A percentile compares a stretch with the other conserved stretches of the same genome.
phyloP scores from a whole-genome alignment of 1,284 basidiomycete species.

The Chondrostereum purpureum region DNA sequence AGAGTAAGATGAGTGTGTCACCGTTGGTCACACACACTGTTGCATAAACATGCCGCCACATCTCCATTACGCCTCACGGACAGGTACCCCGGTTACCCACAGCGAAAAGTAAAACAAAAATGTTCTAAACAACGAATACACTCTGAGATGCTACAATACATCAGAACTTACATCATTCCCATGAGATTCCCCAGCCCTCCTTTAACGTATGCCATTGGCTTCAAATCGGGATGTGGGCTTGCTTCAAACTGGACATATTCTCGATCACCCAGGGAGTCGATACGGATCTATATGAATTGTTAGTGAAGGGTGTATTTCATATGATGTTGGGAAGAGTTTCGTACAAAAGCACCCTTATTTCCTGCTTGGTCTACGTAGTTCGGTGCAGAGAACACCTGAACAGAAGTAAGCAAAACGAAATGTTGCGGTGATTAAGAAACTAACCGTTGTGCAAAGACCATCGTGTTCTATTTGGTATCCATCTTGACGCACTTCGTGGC shows the following conservation, averaged over 20 bases:
- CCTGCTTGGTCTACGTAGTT: constrained; percentile 82
- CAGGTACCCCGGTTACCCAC: not conserved
- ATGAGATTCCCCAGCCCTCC: constrained; percentile 60
- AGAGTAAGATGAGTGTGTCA: too few species aligned
- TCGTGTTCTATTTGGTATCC: constrained; percentile 88
- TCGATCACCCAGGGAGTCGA: constrained; percentile 73
- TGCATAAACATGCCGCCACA: not conserved
- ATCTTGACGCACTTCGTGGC: constrained; percentile 95
- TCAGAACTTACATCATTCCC: constrained; percentile 34
- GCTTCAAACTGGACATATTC: constrained; percentile 83
- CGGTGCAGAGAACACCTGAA: constrained; percentile 74
- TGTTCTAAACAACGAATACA: too few species aligned
- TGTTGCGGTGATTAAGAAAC: not conserved
- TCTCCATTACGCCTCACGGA: not conserved
- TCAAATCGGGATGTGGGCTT: constrained; percentile 82
- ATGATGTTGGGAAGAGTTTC: constrained; percentile 20
- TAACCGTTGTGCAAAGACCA: constrained; percentile 78
- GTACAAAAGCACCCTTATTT: constrained; percentile 77
- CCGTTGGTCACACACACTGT: not conserved
- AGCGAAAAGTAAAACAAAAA: not conserved
- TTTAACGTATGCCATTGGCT: constrained; percentile 85
- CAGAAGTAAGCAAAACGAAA: constrained; percentile 13
- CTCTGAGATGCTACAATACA: not conserved
- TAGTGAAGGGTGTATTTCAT: too few species aligned
- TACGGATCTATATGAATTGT: constrained; percentile 54